Percentiles rank a stretch among this genome's conserved stretches.
Conservation (phyloP, 2,329 filamentous ascomycete genomes). For the Rutstroemia sp. region DNA sequence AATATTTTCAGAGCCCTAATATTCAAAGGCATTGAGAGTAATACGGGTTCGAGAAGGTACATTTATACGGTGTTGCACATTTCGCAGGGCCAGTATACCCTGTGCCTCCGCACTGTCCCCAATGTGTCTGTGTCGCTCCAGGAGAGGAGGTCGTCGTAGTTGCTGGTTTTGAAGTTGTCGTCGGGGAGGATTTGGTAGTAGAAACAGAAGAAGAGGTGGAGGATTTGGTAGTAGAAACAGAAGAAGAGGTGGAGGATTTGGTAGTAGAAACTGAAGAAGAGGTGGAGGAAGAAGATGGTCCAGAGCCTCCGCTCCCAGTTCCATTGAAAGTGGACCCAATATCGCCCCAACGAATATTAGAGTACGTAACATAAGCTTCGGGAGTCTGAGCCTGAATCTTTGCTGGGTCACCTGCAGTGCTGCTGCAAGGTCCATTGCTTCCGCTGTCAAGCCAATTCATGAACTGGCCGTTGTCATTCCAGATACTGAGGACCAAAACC, state of each 20-base stretch:
- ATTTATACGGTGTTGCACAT: constrained; percentile 29
- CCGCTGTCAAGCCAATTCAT: constrained; percentile 61
- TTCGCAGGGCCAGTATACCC: constrained; percentile 28
- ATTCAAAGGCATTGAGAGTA: constrained; percentile 33
- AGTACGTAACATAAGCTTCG: constrained; percentile 45
- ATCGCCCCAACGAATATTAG: constrained; percentile 52
- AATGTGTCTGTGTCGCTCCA: constrained; percentile 15
- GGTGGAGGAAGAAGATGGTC: too few species aligned
- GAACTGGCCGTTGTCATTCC: constrained; percentile 48
- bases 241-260: too few species aligned
- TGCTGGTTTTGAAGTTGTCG: too few species aligned
- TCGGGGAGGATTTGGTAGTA: too few species aligned
- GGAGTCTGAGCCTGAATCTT: constrained; percentile 41
- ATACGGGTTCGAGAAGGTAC: constrained; percentile 30
- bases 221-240: too few species aligned
- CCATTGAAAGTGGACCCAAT: constrained; percentile 42
- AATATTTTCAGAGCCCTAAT: neutral
- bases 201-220: too few species aligned
- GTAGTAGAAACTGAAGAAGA: too few species aligned
- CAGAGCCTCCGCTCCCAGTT: too few species aligned
- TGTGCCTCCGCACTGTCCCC: constrained; percentile 30
- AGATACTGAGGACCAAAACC: constrained; percentile 56
- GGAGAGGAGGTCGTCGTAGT: neutral
- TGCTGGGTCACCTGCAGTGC: constrained; percentile 43
- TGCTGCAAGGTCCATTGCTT: constrained; percentile 45